Base-by-base conservation (phyloP, 305 asterid species). In the Solanum chacoense region DNA sequence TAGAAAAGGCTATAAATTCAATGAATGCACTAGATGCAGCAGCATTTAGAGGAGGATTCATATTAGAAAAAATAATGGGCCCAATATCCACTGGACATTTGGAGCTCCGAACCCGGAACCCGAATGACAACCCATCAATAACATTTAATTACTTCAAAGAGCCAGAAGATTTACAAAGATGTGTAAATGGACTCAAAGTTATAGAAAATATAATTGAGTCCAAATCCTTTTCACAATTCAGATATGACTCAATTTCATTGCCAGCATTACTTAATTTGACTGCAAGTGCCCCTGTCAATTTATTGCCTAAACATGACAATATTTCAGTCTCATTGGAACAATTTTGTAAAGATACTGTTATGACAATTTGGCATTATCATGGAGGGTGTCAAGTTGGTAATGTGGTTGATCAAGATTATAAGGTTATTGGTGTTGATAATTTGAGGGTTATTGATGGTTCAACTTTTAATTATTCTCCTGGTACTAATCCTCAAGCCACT, bases 361-460 rank as follows among this genome's bases (percentile, higher is more conserved):
- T 94, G 98, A 96, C 99, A 7, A 96, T 96, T 16, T 96, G 98
- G 98, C 99, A 96, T 50, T 96, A 96, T 38, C 99, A 96, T 38
- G 99, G 99, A 9, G 98, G 99, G 0, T 95, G 99, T 65, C 97
- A 92, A 11, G 94, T 95, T 22, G 94, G 96, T n/a, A 90, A 83
- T 35, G 99, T 96, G 8, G 97, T 95, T 14, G 95, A 94, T 85
- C 67, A 87, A 9, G 92, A 95, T 38, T 94, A 94, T 50, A 89
- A 83, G 88, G 98, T 95, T 45, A 18, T 89, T 16, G 99, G 98
- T 0, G 90, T 94, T 11, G 95, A 93, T 35, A 91, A 90, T 14
- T 87, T 96, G 45, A 85, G 99, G 8, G 96, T 96, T 18, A 84
- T 96, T 20, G 99, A 96, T 92, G 99, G 99, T 3, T 96, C 99